Base-by-base conservation (phyloP, 1,139 yeast species). In the Diutina scorzettiae region DNA sequence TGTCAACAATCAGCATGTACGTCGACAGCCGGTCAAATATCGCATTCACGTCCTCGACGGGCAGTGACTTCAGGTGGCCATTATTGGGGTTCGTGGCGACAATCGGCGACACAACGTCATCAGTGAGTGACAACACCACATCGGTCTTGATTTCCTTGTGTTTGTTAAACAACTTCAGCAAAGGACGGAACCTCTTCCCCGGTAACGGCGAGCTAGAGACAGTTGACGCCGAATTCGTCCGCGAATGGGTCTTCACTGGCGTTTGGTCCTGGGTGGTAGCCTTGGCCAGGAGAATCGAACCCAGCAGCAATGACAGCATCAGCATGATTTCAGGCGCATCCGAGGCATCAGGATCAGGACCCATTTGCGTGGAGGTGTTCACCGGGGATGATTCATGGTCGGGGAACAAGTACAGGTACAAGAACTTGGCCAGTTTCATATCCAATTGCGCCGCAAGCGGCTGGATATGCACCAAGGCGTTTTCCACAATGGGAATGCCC, bases 361-460 rank as follows among this genome's bases (percentile, higher is more conserved):
- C 12, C 8, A 14, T 14, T 9, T 11, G 12, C 8, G 8, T 11
- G 14, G 11, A 7, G 30, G n/a, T 14, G 7, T 24, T 7, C 8
- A 19, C 37, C 9, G 14, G 14, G 5, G 8, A 8, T 9, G 60
- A 57, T 29, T 59, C 60, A 18, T 69, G 62, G 17, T 48, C 45
- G 0, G 91, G 91, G 58, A 83, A 81, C 34, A 81, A 55, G 53
- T 82, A 87, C 11, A 68, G 68, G 55, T 81, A 72, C 20, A 87
- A 53, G 46, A 66, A 66, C 45, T 73, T 74, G 1, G 87, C 81
- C 0, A 89, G 74, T 3, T 63, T 61, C 52, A 79, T 78, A 51
- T 87, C 96, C 50, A 87, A 61, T 52, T 82, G 86, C 28, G 87
- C 62, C 48, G 76, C 73, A 43, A 86, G 55, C 0, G 96, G 95